These are phyloP conservation scores for Candida broadrunensis DNA, from an alignment of 805 yeast genomes.

Conservation along the genomic window DNA sequence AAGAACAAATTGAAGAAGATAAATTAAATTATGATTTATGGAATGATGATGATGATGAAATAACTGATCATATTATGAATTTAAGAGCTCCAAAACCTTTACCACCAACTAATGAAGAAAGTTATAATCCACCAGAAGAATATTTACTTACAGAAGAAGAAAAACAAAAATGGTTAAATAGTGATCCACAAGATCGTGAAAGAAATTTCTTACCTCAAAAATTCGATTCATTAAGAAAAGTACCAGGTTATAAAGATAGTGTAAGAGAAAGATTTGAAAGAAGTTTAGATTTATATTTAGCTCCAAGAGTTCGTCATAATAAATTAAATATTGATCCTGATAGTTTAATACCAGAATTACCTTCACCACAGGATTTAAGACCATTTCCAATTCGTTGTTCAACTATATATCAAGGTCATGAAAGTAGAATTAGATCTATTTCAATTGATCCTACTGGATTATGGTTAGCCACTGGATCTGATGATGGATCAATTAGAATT, in stretches of 20 bases:
- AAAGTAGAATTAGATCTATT: slow-evolving; percentile 75
- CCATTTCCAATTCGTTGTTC: slow-evolving; percentile 95
- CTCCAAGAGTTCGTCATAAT: slow-evolving; percentile 91
- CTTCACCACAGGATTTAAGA: slow-evolving; percentile 92
- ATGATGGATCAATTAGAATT: slow-evolving; percentile 92
- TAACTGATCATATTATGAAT: slow-evolving; percentile 81
- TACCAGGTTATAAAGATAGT: slow-evolving; percentile 86
- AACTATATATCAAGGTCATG: slow-evolving; percentile 80
- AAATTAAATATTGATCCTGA: slow-evolving; percentile 95
- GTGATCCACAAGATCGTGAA: slow-evolving; percentile 76
- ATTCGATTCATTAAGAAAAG: slow-evolving; percentile 77
- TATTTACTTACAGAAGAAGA: slow-evolving; percentile 82
- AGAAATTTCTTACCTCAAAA: slow-evolving; percentile 79
- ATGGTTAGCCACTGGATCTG: slow-evolving; percentile 97
- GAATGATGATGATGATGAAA: slow-evolving; percentile 54
- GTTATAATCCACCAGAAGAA: slow-evolving; percentile 97
- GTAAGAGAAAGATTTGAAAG: slow-evolving; percentile 93
- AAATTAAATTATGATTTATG: slow-evolving; percentile 71
- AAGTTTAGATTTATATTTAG: slow-evolving; percentile 87
- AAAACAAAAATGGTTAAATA: slow-evolving; percentile 61
- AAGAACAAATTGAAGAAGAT: slow-evolving; percentile 51
- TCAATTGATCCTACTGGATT: slow-evolving; percentile 86
- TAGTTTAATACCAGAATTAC: slow-evolving; percentile 90
- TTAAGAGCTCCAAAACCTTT: slow-evolving; percentile 92
- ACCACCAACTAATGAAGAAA: slow-evolving; percentile 95